These are phyloP conservation scores for Prunella vulgaris DNA, from an alignment of 257 asterid species.

Conservation along the genomic window DNA sequence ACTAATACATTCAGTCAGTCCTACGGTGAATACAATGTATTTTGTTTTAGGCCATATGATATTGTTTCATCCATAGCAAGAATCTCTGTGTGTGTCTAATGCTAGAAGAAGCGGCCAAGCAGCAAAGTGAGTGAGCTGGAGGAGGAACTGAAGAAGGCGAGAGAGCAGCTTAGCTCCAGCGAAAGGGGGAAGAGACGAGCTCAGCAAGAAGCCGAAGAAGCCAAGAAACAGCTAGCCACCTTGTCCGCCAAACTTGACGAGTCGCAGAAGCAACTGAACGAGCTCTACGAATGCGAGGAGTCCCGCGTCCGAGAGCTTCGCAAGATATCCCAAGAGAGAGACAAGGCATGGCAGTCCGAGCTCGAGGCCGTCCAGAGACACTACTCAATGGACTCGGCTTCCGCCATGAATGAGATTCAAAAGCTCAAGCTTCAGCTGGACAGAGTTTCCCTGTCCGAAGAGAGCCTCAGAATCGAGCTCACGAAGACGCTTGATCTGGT, in stretches of 20 bases:
- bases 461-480: conserved; percentile 57
- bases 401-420: conserved; percentile 69
- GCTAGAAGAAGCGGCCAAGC: conserved; percentile 55
- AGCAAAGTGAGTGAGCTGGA: conserved; percentile 51
- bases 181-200: conserved; percentile 63
- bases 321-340: conserved; percentile 76
- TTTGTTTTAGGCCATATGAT: too few relatives aligned
- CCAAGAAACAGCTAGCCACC: conserved; percentile 51
- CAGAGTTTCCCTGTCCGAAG: conserved; percentile 56
- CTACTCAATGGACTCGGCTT: conserved; percentile 59
- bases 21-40: too few relatives aligned
- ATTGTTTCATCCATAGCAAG: too few relatives aligned
- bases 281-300: conserved; percentile 73
- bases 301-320: conserved; percentile 65
- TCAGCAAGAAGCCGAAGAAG: conserved; percentile 65
- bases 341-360: conserved; percentile 77
- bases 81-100: not conserved
- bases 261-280: conserved; percentile 58
- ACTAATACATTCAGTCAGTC: too few relatives aligned
- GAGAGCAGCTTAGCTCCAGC: conserved; percentile 60
- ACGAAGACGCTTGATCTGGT: conserved; percentile 46
- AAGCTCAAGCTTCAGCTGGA: conserved; percentile 66
- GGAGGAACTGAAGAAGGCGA: conserved; percentile 67
- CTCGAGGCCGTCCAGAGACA: conserved; percentile 79
- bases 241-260: conserved; percentile 60